phyloP scores from a whole-genome alignment of 352 stramenopile genomes.

The Pythium pectinolyticum region DNA sequence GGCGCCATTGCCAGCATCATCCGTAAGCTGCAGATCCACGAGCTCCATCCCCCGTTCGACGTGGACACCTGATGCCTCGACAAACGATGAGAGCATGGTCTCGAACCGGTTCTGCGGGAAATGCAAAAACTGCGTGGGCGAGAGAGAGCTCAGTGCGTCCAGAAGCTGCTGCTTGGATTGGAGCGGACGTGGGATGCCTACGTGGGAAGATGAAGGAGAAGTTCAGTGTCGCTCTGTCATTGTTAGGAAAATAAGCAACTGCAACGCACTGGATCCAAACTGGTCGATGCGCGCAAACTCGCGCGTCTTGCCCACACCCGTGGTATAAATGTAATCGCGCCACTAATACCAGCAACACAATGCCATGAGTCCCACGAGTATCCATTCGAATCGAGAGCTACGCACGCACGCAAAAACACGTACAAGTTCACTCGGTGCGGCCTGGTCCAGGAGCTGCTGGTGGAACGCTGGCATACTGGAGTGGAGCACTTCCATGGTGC shows the following conservation, averaged over 20 bases:
- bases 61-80: constrained; percentile 40
- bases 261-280: constrained; percentile 60
- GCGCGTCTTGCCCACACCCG: constrained; percentile 52
- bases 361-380: no score
- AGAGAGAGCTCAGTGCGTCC: constrained; percentile 44
- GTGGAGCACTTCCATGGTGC: constrained; percentile 93
- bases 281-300: constrained; percentile 83
- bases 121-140: constrained; percentile 80
- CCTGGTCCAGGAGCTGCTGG: constrained; percentile 57
- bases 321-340: constrained; percentile 87
- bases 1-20: constrained; percentile 8
- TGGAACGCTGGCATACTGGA: constrained; percentile 72
- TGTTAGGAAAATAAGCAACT: not conserved
- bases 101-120: constrained; percentile 87
- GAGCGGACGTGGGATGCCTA: constrained; percentile 45
- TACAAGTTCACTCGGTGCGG: constrained; percentile 66
- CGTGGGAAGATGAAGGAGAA: no score
- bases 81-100: constrained; percentile 53
- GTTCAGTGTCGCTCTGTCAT: no score
- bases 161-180: constrained; percentile 36
- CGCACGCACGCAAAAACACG: no score
- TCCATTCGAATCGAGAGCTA: not conserved
- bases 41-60: constrained; percentile 71
- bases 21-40: constrained; percentile 32
- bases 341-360: constrained; percentile 58